phyloP scores from a whole-genome alignment of 345 rosid species.

The Ailanthus altissimus region DNA sequence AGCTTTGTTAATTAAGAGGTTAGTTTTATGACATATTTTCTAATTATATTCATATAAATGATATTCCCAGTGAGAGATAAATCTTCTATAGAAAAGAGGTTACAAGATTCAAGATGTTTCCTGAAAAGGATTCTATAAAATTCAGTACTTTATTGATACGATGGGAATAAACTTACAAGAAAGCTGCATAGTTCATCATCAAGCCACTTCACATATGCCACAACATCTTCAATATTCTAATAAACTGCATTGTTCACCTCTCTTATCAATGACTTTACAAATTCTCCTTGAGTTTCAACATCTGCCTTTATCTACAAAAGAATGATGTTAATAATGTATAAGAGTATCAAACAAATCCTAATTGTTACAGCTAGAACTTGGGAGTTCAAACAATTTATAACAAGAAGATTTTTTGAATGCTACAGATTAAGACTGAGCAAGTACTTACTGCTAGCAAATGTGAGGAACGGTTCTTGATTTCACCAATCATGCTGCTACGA shows the following conservation, averaged over 20 bases:
- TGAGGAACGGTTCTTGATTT: constrained; percentile 74
- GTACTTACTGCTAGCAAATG: constrained; percentile 73
- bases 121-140: neutral
- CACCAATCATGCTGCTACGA: constrained; percentile 78
- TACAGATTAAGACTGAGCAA: neutral
- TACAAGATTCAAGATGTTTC: neutral
- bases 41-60: neutral
- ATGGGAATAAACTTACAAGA: constrained; percentile 48
- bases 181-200: constrained; percentile 83
- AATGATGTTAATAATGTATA: neutral
- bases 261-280: constrained; percentile 63
- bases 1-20: neutral
- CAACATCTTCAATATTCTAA: constrained; percentile 70
- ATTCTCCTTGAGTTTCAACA: constrained; percentile 78
- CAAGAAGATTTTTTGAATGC: neutral
- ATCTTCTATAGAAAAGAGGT: neutral
- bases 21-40: neutral
- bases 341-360: neutral
- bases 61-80: neutral
- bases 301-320: constrained; percentile 63
- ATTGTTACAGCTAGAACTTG: neutral
- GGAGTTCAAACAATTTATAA: neutral
- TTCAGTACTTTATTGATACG: neutral
- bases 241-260: constrained; percentile 68
- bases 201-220: constrained; percentile 80